Conservation (phyloP, 2,329 filamentous ascomycete genomes). For the Ascochyta viciae-villosae region DNA sequence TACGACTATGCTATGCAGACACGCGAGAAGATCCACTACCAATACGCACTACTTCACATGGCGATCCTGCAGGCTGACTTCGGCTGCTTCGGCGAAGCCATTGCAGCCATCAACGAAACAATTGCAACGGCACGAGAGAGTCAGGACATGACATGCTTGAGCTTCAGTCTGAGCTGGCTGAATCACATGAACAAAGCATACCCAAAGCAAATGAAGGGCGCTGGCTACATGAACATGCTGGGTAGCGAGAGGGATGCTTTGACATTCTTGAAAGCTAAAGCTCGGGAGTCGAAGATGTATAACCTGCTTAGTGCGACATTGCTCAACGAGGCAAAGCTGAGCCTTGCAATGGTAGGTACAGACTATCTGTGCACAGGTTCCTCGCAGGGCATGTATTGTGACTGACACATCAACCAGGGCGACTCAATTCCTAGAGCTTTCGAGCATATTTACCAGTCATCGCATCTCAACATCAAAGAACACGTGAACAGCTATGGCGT, state of each 20-base stretch:
- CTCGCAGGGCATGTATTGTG: background rate
- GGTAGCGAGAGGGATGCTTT: slow-evolving; percentile 82
- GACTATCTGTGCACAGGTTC: no score
- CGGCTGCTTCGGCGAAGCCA: slow-evolving; percentile 85
- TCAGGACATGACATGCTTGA: slow-evolving; percentile 88
- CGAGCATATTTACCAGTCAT: slow-evolving; percentile 82
- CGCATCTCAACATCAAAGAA: slow-evolving; percentile 80
- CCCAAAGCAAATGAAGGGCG: slow-evolving; percentile 73
- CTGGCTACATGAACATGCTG: slow-evolving; percentile 75
- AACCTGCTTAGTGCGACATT: slow-evolving; percentile 82
- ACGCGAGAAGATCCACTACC: slow-evolving; percentile 83
- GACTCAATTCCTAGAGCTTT: slow-evolving; percentile 67
- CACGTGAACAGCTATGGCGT: slow-evolving; percentile 77
- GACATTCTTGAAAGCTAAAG: slow-evolving; percentile 82
- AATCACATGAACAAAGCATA: slow-evolving; percentile 92
- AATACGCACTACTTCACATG: slow-evolving; percentile 92
- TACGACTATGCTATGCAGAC: slow-evolving; percentile 96
- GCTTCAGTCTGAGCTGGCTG: slow-evolving; percentile 94
- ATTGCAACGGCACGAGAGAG: slow-evolving; percentile 95
- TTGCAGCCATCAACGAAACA: slow-evolving; percentile 94
- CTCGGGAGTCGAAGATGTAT: slow-evolving; percentile 87
- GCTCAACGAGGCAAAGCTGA: slow-evolving; percentile 83
- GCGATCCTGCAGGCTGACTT: slow-evolving; percentile 95
- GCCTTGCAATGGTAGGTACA: slow-evolving; percentile 71
- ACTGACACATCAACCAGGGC: slow-evolving; percentile 51